Conservation (phyloP, 805 yeast genomes). For the Teunomyces aglyptinius region DNA sequence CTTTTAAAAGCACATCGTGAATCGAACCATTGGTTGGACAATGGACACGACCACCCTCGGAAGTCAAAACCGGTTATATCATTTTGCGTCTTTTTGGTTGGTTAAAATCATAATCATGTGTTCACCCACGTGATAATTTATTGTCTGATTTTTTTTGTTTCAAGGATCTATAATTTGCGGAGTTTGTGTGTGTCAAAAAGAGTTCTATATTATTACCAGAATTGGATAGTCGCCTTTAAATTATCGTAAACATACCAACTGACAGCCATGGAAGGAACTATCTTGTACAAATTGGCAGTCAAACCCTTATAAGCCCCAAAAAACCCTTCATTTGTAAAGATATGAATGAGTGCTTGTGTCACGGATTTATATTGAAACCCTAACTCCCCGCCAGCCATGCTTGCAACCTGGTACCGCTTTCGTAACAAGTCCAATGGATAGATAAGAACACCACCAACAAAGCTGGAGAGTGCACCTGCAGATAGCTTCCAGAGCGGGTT, state of each 20-base stretch:
- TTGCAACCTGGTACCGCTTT: slow-evolving; percentile 86
- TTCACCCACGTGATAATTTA: slow-evolving; percentile 6
- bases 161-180: neutral
- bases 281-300: slow-evolving; percentile 80
- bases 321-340: slow-evolving; percentile 71
- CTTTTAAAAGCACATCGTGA: slow-evolving; percentile 1
- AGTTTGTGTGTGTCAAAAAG: neutral
- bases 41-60: slow-evolving; percentile 4
- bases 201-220: slow-evolving; percentile 21
- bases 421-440: slow-evolving; percentile 90
- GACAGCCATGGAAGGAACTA: slow-evolving; percentile 93
- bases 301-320: slow-evolving; percentile 71
- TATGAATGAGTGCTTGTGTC: slow-evolving; percentile 66
- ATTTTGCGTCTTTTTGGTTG: slow-evolving; percentile 12
- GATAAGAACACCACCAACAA: slow-evolving; percentile 83
- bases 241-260: slow-evolving; percentile 87
- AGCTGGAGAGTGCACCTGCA: slow-evolving; percentile 86
- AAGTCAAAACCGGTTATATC: neutral
- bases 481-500: slow-evolving; percentile 56
- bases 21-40: slow-evolving; percentile 9
- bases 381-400: slow-evolving; percentile 71
- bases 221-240: slow-evolving; percentile 45
- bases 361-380: slow-evolving; percentile 84
- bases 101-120: slow-evolving; percentile 3
- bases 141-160: slow-evolving; percentile 4